A percentile compares a stretch with the other conserved stretches of the same genome.
These are phyloP conservation scores for Lipomyces sp. DNA, from an alignment of 805 yeast genomes.

Conservation along the genomic window DNA sequence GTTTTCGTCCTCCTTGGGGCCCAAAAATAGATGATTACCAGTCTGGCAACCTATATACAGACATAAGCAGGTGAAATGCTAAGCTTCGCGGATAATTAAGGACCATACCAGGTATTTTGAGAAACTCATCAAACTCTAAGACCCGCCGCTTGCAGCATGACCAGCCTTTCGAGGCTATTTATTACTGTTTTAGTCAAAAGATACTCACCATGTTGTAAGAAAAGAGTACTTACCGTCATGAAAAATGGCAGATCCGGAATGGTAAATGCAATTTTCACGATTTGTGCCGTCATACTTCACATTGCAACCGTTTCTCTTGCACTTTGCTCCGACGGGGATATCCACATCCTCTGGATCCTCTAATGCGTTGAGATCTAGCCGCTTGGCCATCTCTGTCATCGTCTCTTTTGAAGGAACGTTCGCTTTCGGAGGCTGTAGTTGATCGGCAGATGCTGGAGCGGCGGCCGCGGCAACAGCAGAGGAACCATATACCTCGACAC, in stretches of 20 bases:
- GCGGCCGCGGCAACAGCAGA: neutral
- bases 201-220: too few relatives aligned
- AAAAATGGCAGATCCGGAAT: slow-evolving; percentile 31
- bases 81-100: neutral
- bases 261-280: slow-evolving; percentile 28
- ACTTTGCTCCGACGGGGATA: slow-evolving; percentile 28
- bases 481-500: slow-evolving; percentile 25
- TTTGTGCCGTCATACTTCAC: slow-evolving; percentile 25
- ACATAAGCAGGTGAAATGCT: neutral
- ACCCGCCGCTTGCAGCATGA: slow-evolving; percentile 33
- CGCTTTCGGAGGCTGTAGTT: slow-evolving; percentile 5
- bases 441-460: neutral
- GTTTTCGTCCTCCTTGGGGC: slow-evolving; percentile 14
- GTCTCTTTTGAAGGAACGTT: slow-evolving; percentile 15
- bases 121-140: slow-evolving; percentile 31
- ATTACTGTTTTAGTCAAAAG: neutral
- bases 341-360: slow-evolving; percentile 32
- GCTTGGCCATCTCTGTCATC: slow-evolving; percentile 12
- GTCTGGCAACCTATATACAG: slow-evolving; percentile 18
- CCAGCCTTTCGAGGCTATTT: slow-evolving; percentile 32
- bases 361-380: slow-evolving; percentile 3
- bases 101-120: slow-evolving; percentile 26
- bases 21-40: slow-evolving; percentile 29
- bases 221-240: slow-evolving; percentile 28
- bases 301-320: slow-evolving; percentile 31